phyloP scores from a whole-genome alignment of 2,329 filamentous ascomycete species.

The Parafenestella ontariensis region DNA sequence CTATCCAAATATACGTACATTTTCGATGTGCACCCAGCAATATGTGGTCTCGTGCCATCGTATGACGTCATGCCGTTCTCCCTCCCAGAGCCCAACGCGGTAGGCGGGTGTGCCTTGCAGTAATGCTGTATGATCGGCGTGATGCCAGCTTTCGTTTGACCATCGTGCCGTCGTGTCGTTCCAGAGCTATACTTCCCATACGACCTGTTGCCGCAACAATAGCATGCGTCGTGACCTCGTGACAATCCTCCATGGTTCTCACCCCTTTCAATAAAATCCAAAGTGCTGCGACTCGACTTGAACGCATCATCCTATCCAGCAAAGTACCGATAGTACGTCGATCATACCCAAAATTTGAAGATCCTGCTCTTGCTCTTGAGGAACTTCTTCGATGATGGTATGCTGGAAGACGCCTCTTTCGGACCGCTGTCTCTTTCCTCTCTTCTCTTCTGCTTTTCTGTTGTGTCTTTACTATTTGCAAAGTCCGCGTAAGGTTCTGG shows the following conservation, averaged over 20 bases:
- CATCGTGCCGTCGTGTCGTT: slow-evolving; percentile 9
- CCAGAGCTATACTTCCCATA: slow-evolving; percentile 10
- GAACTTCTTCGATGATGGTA: slow-evolving; percentile 35
- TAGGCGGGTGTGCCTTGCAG: slow-evolving; percentile 48
- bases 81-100: slow-evolving; percentile 21
- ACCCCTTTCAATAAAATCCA: not conserved
- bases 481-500: slow-evolving; percentile 15
- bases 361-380: slow-evolving; percentile 45
- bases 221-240: slow-evolving; percentile 25
- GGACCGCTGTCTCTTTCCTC: slow-evolving; percentile 16
- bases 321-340: not conserved
- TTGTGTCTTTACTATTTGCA: slow-evolving; percentile 17
- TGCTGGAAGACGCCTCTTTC: slow-evolving; percentile 4
- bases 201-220: slow-evolving; percentile 23
- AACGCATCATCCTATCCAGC: not conserved
- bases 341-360: slow-evolving; percentile 47
- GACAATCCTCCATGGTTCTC: slow-evolving; percentile 7
- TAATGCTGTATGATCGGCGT: slow-evolving; percentile 31
- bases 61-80: slow-evolving; percentile 35
- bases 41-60: slow-evolving; percentile 24
- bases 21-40: slow-evolving; percentile 18
- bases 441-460: slow-evolving; percentile 23
- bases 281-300: not conserved
- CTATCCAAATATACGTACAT: slow-evolving; percentile 27
- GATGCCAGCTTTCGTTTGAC: slow-evolving; percentile 8